Conservation (phyloP, 768 basidiomycete genomes). For the Suillus bovinus region DNA sequence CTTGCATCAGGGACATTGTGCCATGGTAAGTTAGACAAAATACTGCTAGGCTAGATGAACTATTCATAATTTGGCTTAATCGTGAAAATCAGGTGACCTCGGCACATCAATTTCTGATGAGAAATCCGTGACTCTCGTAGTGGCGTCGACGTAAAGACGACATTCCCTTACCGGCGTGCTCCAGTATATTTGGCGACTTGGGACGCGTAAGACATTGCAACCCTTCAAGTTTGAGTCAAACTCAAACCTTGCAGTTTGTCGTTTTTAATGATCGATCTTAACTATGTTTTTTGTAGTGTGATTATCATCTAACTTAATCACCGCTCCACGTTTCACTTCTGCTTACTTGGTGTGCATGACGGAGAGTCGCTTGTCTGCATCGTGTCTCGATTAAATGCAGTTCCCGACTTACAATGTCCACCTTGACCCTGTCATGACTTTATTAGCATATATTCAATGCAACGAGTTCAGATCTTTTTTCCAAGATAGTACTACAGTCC, state of each 20-base stretch:
- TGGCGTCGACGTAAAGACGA: neutral
- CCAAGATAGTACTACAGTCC: neutral
- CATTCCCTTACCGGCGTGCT: neutral
- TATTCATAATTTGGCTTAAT: no score
- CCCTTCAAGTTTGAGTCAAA: neutral
- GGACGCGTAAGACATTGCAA: neutral
- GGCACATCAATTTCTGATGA: neutral
- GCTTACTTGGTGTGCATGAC: neutral
- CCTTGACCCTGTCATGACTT: neutral
- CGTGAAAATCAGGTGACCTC: no score
- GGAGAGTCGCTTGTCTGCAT: neutral
- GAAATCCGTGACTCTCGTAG: neutral
- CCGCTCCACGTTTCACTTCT: conserved; percentile 7
- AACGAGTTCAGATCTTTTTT: neutral
- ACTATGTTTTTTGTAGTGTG: no score
- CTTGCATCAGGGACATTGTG: no score
- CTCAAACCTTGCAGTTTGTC: neutral
- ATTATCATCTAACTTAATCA: conserved; percentile 10
- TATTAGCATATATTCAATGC: neutral
- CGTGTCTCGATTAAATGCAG: neutral
- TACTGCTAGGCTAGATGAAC: no score
- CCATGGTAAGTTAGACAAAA: no score
- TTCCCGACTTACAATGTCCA: neutral
- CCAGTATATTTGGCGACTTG: neutral
- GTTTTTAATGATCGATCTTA: neutral